Evolutionary conservation across 768 basidiomycete genomes (phyloP), one percentile per base, ranked within the genome.

Genomic region (Lactarius sanguifluus): DNA sequence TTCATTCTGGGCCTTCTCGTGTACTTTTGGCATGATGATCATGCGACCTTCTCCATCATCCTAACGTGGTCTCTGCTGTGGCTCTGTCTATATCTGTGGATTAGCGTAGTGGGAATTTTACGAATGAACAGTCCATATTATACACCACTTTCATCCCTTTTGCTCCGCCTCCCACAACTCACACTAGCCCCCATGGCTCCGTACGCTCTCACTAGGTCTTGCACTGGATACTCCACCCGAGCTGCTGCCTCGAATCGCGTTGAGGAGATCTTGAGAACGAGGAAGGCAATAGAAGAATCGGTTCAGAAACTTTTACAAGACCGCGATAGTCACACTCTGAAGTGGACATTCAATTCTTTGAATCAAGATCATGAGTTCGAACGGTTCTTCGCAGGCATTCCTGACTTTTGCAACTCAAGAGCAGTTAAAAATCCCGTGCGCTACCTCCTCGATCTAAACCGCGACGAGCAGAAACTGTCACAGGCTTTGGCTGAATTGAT

Each of bases 51-150:
- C 50, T 2, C 0, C 12, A 15, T 50, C 50, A 6, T 52, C 12
- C 4, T 25, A 5, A 13, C 0, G 0, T 50, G 47, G 47, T 5
- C 18, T 25, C 0, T 9, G 9, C 0, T 47, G 0, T 47, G 45
- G 9, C 1, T 1, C 9, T 10, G 15, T n/a, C 45, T 47, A 47
- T 47, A 47, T n/a, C 45, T 47, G 23, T n/a, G 45, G 13, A 6
- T 15, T 6, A 52, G 12, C 23, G 6, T 25, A 2, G 5, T 6
- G 2, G 50, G 23, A 15, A 3, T 16, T 15, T 7, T 25, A 2
- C 50, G 23, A 13, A 25, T 2, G 1, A 25, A 25, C 23, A 52
- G 50, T 1, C 50, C 50, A 25, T 52, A 52, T 52, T 2, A 25
- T 15, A 13, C 50, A 5, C 25, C 50, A 15, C 6, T 52, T 25